phyloP scores from a whole-genome alignment of 148 eudicot genomes.

The Arctostaphylos glauca region DNA sequence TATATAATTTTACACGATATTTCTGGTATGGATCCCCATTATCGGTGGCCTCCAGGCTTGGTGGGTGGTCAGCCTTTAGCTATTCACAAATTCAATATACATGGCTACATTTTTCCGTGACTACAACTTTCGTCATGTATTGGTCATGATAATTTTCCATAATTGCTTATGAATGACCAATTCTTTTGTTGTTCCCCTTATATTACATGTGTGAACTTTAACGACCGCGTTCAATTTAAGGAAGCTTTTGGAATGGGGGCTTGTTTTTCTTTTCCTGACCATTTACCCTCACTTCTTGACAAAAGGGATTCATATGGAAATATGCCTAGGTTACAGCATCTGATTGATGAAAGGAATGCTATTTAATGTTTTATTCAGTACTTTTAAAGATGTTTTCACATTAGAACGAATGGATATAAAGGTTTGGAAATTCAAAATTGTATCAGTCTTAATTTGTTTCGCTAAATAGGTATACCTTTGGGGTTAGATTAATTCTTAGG shows the following conservation, averaged over 20 bases:
- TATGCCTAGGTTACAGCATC: neutral
- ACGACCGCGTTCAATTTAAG: neutral
- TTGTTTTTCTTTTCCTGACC: neutral
- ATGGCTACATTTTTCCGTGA: neutral
- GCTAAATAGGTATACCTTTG: neutral
- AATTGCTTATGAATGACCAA: neutral
- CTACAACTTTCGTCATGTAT: neutral
- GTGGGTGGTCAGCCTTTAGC: constrained; percentile 10
- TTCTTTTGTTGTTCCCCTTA: neutral
- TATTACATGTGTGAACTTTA: neutral
- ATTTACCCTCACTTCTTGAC: neutral
- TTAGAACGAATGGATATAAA: neutral
- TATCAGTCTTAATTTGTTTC: neutral
- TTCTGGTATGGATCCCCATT: neutral
- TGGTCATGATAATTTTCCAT: neutral
- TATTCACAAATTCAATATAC: neutral
- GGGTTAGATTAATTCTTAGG: neutral
- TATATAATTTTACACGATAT: neutral
- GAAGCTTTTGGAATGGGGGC: neutral
- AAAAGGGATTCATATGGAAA: neutral
- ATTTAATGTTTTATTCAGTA: neutral
- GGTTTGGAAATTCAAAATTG: neutral
- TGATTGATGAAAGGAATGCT: neutral
- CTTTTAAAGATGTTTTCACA: neutral
- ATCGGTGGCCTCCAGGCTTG: neutral